Conservation (phyloP, 2,329 filamentous ascomycete genomes). For the Botryosphaeria dothidea region DNA sequence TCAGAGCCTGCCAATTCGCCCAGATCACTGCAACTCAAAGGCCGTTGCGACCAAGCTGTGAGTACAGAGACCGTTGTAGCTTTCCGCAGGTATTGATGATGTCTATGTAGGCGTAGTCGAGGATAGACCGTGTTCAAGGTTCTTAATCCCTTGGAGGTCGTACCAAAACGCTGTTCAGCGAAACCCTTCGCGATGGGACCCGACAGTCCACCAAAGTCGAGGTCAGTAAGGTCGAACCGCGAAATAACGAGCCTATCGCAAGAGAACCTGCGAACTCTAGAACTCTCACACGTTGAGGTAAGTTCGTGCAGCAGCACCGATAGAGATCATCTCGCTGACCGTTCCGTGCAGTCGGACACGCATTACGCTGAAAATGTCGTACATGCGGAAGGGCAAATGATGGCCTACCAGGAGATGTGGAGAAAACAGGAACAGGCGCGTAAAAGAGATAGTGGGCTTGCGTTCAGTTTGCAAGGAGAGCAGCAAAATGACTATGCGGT, state of each 20-base stretch:
- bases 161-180: not conserved
- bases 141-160: no score
- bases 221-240: not conserved
- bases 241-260: not conserved
- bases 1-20: no score
- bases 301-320: not conserved
- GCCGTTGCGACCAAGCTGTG: no score
- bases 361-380: conserved; percentile 16
- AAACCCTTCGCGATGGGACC: not conserved
- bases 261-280: conserved; percentile 4
- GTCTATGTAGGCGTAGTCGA: no score
- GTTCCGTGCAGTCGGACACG: not conserved
- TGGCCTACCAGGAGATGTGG: conserved; percentile 12
- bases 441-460: conserved; percentile 11
- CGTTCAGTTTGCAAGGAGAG: not conserved
- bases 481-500: not conserved
- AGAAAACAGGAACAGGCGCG: not conserved
- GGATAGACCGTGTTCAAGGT: no score
- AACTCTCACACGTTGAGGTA: not conserved
- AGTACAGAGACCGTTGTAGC: no score
- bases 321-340: not conserved
- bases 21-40: no score
- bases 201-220: not conserved
- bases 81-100: no score
- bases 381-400: conserved; percentile 4